Percentiles rank a stretch among this genome's conserved stretches.
These are phyloP conservation scores for Carex arenaria DNA, from an alignment of 202 grass and related monocot species.

Conservation along the genomic window DNA sequence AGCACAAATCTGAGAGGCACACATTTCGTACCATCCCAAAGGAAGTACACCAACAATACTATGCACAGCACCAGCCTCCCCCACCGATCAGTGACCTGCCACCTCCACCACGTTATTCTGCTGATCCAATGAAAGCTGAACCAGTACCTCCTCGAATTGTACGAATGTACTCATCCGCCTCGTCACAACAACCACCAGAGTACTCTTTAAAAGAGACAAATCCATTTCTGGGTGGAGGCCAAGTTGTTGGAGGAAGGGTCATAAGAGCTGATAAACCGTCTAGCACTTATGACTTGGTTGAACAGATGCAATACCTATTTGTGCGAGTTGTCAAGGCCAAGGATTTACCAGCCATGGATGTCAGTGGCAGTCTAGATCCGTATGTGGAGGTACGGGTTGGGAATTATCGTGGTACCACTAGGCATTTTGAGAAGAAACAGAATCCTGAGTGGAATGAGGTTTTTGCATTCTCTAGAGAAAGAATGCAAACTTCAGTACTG, in stretches of 20 bases:
- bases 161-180: conserved; percentile 69
- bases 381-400: conserved; percentile 87
- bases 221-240: conserved; percentile 84
- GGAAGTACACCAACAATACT: conserved; percentile 48
- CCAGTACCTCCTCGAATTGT: conserved; percentile 50
- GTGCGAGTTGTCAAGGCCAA: conserved; percentile 93
- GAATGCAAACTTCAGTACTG: conserved; percentile 83
- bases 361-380: conserved; percentile 89
- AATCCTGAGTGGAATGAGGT: conserved; percentile 94
- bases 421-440: conserved; percentile 85
- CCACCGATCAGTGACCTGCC: conserved; percentile 45
- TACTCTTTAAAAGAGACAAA: conserved; percentile 94
- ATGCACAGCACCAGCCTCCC: conserved; percentile 43
- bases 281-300: conserved; percentile 93
- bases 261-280: conserved; percentile 73
- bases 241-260: conserved; percentile 85
- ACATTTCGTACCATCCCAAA: conserved; percentile 56
- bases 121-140: conserved; percentile 62
- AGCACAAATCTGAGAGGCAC: conserved; percentile 30
- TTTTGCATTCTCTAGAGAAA: conserved; percentile 87
- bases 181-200: conserved; percentile 83
- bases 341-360: conserved; percentile 76
- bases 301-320: conserved; percentile 94
- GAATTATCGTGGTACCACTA: conserved; percentile 83
- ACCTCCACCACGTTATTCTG: conserved; percentile 35